Conservation (phyloP, 1,284 basidiomycete species). For the Rhizoctonia solani region DNA sequence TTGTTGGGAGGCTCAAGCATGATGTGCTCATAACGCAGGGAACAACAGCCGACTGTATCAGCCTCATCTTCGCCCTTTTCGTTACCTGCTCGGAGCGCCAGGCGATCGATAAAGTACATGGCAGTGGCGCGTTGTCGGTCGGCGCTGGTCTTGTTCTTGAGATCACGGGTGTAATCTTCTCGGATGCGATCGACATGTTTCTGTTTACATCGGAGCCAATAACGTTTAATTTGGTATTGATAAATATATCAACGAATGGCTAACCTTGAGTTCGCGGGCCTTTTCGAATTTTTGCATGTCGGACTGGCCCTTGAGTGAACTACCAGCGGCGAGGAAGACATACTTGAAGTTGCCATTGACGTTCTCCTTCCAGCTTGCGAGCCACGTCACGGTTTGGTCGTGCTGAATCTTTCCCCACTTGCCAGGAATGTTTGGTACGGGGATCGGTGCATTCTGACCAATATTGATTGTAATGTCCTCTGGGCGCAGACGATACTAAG, state of each 20-base stretch:
- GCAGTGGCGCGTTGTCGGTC: slow-evolving; percentile 93
- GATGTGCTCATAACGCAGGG: slow-evolving; percentile 91
- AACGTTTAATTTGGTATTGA: slow-evolving; percentile 2
- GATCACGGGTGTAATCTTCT: slow-evolving; percentile 79
- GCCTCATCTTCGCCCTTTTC: slow-evolving; percentile 98
- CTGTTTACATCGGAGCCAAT: too few species aligned
- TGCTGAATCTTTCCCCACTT: slow-evolving; percentile 86
- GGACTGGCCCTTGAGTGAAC: slow-evolving; percentile 93
- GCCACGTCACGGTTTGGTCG: slow-evolving; percentile 95
- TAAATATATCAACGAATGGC: slow-evolving; percentile 36
- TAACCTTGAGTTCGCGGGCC: slow-evolving; percentile 88
- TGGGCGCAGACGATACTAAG: slow-evolving; percentile 79
- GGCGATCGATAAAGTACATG: slow-evolving; percentile 95
- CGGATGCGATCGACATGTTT: slow-evolving; percentile 89
- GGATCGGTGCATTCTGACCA: slow-evolving; percentile 70
- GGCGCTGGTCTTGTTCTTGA: slow-evolving; percentile 88
- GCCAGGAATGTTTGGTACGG: slow-evolving; percentile 84
- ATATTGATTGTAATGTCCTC: slow-evolving; percentile 97
- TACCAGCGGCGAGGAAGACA: slow-evolving; percentile 92
- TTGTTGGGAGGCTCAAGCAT: slow-evolving; percentile 84
- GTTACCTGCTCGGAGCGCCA: slow-evolving; percentile 95
- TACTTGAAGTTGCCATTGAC: slow-evolving; percentile 93
- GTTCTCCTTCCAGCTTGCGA: slow-evolving; percentile 97
- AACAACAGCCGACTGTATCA: slow-evolving; percentile 97
- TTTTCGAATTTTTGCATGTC: slow-evolving; percentile 97